phyloP scores from a whole-genome alignment of 345 rosid species.

The Eucalyptus polybractea region DNA sequence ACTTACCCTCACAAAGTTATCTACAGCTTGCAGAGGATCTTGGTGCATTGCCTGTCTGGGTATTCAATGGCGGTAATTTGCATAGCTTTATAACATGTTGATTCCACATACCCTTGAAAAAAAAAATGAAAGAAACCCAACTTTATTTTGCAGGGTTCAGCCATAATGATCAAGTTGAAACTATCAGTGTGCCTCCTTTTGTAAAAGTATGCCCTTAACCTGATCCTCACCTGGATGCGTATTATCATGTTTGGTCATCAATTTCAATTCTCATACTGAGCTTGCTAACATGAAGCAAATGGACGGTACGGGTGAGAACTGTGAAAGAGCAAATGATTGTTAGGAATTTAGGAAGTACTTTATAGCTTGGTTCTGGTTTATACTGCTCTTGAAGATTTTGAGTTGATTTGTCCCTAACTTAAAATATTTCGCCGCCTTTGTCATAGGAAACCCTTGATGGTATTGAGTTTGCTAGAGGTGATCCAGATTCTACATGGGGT shows the following conservation, averaged over 20 bases:
- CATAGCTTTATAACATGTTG: background rate
- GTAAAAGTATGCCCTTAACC: conserved; percentile 38
- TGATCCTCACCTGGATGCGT: background rate
- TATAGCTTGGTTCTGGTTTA: background rate
- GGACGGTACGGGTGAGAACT: background rate
- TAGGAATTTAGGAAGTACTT: background rate
- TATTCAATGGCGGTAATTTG: conserved; percentile 74
- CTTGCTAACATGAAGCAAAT: background rate
- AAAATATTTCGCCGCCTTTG: background rate
- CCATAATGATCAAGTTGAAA: conserved; percentile 73
- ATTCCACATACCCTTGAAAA: background rate
- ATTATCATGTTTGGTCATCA: background rate
- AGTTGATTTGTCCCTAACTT: background rate
- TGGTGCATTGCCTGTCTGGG: conserved; percentile 81
- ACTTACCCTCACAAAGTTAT: background rate
- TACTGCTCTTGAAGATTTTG: background rate
- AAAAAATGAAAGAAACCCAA: background rate
- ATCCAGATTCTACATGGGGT: conserved; percentile 72
- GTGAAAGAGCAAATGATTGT: background rate
- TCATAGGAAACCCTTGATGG: conserved; percentile 95
- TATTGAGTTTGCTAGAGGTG: conserved; percentile 80
- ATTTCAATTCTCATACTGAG: background rate
- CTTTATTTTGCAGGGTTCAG: conserved; percentile 50
- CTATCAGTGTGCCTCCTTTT: conserved; percentile 54
- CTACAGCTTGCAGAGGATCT: conserved; percentile 86